Percentiles rank a stretch among this genome's conserved stretches.
phyloP scores from a whole-genome alignment of 805 yeast species.

The Candida ponderosae region DNA sequence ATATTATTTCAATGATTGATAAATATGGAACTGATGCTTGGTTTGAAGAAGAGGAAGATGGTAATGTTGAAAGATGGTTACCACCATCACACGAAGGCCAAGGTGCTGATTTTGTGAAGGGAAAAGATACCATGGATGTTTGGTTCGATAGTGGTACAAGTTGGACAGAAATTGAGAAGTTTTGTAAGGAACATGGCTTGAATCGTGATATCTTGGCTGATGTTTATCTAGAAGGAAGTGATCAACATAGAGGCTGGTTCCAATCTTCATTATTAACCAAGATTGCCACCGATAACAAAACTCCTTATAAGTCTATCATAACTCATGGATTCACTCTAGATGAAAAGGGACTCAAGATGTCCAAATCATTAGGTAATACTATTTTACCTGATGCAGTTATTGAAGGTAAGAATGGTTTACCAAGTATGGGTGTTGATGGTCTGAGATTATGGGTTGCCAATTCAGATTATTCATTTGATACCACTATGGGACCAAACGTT shows the following conservation, averaged over 20 bases:
- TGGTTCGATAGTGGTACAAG: constrained; percentile 98
- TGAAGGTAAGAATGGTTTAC: constrained; percentile 46
- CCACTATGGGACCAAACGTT: constrained; percentile 64
- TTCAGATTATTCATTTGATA: constrained; percentile 77
- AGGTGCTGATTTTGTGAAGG: constrained; percentile 46
- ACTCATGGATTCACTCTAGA: constrained; percentile 95
- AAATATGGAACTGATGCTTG: constrained; percentile 69
- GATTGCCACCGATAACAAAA: constrained; percentile 37
- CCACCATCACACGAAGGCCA: constrained; percentile 41
- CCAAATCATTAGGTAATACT: constrained; percentile 84
- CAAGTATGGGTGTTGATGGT: constrained; percentile 84
- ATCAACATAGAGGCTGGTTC: constrained; percentile 99
- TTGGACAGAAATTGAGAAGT: constrained; percentile 58
- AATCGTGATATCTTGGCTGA: constrained; percentile 51
- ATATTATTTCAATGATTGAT: constrained; percentile 48
- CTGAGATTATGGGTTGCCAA: constrained; percentile 87
- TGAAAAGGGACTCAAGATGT: constrained; percentile 83
- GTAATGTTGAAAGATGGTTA: constrained; percentile 58
- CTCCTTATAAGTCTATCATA: constrained; percentile 69
- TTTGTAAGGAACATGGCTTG: constrained; percentile 25
- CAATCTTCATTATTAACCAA: constrained; percentile 86
- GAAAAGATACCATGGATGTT: constrained; percentile 93
- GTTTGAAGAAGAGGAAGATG: constrained; percentile 49
- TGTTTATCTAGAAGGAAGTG: constrained; percentile 93
- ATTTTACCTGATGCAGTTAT: constrained; percentile 64